Conservation (phyloP, 2,329 filamentous ascomycete species). For the Talaromyces sp. region DNA sequence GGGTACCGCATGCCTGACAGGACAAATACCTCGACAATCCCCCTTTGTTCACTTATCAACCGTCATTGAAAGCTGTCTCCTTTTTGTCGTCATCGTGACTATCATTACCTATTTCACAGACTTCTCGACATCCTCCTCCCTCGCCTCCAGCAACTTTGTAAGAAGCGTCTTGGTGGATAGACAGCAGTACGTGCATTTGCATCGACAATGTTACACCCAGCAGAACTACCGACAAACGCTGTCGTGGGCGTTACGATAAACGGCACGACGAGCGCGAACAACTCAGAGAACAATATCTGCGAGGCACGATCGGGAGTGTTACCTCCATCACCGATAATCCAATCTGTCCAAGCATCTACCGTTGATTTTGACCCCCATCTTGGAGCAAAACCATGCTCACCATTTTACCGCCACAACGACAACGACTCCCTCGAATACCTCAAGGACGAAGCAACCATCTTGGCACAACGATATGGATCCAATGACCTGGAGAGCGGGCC, state of each 20-base stretch:
- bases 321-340: conserved; percentile 5
- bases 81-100: not conserved
- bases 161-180: not conserved
- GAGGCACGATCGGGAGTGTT: not conserved
- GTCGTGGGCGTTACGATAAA: conserved; percentile 9
- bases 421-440: conserved; percentile 25
- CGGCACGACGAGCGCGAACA: not conserved
- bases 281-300: not conserved
- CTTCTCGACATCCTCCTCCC: not conserved
- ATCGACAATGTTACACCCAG: conserved; percentile 4
- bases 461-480: conserved; percentile 12
- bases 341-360: conserved; percentile 4
- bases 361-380: conserved; percentile 11
- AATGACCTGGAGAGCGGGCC: conserved; percentile 31
- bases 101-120: not conserved
- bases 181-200: not conserved
- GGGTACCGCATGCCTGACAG: not conserved
- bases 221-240: conserved; percentile 7
- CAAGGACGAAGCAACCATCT: conserved; percentile 17
- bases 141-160: conserved; percentile 11
- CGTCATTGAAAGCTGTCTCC: not conserved
- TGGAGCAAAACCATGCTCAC: conserved; percentile 14
- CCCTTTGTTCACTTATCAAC: not conserved
- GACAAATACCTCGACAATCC: not conserved
- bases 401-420: conserved; percentile 10